Base-by-base conservation (phyloP, 345 rosid genomes). In the Camelina sativa region DNA sequence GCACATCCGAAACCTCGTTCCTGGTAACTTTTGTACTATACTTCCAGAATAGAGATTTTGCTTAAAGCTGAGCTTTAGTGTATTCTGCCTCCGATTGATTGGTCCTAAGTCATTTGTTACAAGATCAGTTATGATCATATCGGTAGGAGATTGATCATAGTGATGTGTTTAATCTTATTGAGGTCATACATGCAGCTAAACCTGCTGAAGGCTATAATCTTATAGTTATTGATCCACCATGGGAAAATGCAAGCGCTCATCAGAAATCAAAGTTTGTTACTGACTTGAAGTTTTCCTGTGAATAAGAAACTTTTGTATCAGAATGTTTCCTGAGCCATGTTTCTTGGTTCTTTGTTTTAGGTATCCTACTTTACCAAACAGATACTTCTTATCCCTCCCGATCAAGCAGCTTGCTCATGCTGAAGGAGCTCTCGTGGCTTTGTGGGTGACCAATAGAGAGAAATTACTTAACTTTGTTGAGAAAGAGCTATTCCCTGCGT, bases 361-460 rank as follows among this genome's bases (percentile, higher is more conserved):
- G 91, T 93, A 91, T 76, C 92, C 92, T 9, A 91, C 94, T 64
- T 78, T 91, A 83, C 96, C 96, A n/a, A 88, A 88, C 75, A 64
- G 89, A 38, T 87, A 88, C 77, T 89, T 91, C 73, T 84, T 91
- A 66, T 87, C 96, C 44, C 90, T 93, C 76, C 98, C 97, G 7
- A 78, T 91, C 34, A 88, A 84, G 77, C 81, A 88, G 80, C 92
- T 89, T 69, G 80, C 85, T 69, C 98, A 86, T 61, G 60, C 65
- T 50, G 87, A 80, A 44, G 98, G 98, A 58, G 90, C 96, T 38
- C 89, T 93, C 30, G 90, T 93, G 55, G 97, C 92, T 76, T 82
- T 93, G 63, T 93, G 98, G 98, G 88, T 89, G 75, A 93, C 98
- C 13, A 91, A 91, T 66, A 86, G 97, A 79, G 92, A 93, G 83